Conservation (phyloP, 1,284 basidiomycete species). For the Rhodotorula glutinis region DNA sequence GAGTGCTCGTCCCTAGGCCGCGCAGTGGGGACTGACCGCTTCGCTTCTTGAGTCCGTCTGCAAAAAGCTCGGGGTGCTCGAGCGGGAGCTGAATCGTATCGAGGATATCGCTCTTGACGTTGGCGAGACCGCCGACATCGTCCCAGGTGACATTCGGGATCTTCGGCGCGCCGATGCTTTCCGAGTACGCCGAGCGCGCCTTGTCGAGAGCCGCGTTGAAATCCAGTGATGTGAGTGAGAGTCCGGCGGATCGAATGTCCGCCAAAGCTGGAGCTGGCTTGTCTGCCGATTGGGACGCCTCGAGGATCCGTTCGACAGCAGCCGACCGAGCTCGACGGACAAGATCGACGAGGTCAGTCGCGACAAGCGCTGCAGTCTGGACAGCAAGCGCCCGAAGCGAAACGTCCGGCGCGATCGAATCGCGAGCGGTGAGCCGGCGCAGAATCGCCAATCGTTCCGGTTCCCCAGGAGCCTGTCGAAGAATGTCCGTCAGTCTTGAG, state of each 20-base stretch:
- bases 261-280: not conserved
- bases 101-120: conserved; percentile 88
- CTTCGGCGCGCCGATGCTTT: conserved; percentile 91
- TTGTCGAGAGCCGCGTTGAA: conserved; percentile 61
- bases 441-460: conserved; percentile 67
- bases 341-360: conserved; percentile 74
- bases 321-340: conserved; percentile 62
- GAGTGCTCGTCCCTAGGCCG: not conserved
- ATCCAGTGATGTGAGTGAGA: conserved; percentile 38
- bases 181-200: conserved; percentile 76
- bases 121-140: conserved; percentile 87
- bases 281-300: conserved; percentile 24
- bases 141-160: conserved; percentile 98
- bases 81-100: conserved; percentile 96
- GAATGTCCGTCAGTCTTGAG: not conserved
- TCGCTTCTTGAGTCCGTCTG: conserved; percentile 88
- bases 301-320: conserved; percentile 59
- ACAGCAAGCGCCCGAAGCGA: conserved; percentile 68
- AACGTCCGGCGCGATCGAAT: conserved; percentile 69
- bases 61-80: conserved; percentile 90
- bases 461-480: conserved; percentile 71
- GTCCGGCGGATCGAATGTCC: conserved; percentile 33
- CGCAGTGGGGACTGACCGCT: conserved; percentile 61
- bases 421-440: conserved; percentile 53
- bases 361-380: conserved; percentile 88